Conservation (phyloP, 495 filamentous ascomycete genomes). For the Talaromyces stipitatus region DNA sequence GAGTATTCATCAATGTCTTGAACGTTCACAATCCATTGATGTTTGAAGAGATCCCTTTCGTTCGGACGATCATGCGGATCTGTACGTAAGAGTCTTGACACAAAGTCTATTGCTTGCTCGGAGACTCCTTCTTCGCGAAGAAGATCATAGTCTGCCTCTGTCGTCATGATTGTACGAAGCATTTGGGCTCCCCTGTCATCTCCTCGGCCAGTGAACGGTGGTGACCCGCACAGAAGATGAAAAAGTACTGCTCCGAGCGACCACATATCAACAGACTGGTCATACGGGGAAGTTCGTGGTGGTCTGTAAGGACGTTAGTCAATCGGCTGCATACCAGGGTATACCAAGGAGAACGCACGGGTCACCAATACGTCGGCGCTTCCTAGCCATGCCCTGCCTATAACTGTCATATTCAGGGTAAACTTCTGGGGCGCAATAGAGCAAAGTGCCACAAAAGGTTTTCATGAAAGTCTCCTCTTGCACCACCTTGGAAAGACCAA, state of each 20-base stretch:
- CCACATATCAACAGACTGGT: constrained; percentile 89
- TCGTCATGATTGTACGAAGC: constrained; percentile 77
- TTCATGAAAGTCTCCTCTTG: constrained; percentile 85
- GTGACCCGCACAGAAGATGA: constrained; percentile 62
- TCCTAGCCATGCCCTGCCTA: constrained; percentile 34
- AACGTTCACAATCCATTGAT: constrained; percentile 59
- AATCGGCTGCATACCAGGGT: constrained; percentile 8
- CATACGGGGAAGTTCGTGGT: constrained; percentile 55
- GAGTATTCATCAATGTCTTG: constrained; percentile 28
- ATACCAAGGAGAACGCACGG: constrained; percentile 24
- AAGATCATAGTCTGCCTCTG: constrained; percentile 51
- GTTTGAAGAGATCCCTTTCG: constrained; percentile 51
- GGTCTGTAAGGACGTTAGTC: constrained; percentile 21
- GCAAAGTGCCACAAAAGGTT: constrained; percentile 91
- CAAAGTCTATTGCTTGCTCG: constrained; percentile 57
- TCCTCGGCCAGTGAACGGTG: constrained; percentile 66
- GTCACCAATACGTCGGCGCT: constrained; percentile 44
- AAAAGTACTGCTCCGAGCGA: constrained; percentile 88
- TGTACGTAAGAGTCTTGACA: constrained; percentile 67
- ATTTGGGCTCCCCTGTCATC: constrained; percentile 54
- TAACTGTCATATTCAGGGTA: constrained; percentile 70
- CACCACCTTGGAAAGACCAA: constrained; percentile 89
- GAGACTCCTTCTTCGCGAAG: constrained; percentile 52
- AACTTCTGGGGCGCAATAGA: constrained; percentile 95
- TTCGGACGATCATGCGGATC: constrained; percentile 62